phyloP scores from a whole-genome alignment of 305 asterid genomes.

The Lippia alba region DNA sequence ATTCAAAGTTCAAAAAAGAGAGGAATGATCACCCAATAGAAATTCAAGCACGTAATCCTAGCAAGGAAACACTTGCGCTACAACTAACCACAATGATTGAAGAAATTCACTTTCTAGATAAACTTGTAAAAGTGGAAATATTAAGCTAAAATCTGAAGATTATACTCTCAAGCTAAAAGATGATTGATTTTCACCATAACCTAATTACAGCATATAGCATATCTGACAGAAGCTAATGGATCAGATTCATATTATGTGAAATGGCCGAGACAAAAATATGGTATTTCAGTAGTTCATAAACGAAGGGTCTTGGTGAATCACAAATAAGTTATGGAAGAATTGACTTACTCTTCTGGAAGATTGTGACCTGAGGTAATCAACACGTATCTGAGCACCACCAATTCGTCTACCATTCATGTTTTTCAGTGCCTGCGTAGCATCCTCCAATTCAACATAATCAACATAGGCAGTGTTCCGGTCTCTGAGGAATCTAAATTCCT shows the following conservation, averaged over 20 bases:
- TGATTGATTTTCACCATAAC: background rate
- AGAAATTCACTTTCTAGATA: constrained; percentile 8
- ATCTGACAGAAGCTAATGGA: constrained; percentile 17
- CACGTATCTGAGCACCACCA: constrained; percentile 83
- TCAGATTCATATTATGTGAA: constrained; percentile 9
- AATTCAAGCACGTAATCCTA: constrained; percentile 7
- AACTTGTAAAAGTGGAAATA: constrained; percentile 9
- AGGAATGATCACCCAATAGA: constrained; percentile 13
- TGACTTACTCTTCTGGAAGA: constrained; percentile 84
- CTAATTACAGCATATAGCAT: constrained; percentile 5
- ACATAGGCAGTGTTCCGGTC: constrained; percentile 87
- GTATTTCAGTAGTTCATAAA: constrained; percentile 1
- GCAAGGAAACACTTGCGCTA: constrained; percentile 23
- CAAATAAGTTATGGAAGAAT: constrained; percentile 17
- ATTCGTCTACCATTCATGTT: constrained; percentile 76
- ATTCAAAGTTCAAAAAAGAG: constrained; percentile 26
- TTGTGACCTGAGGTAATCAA: constrained; percentile 91
- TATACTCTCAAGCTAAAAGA: background rate
- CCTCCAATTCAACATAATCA: constrained; percentile 77
- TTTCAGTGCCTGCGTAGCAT: constrained; percentile 82
- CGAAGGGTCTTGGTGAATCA: constrained; percentile 15
- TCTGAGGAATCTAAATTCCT: constrained; percentile 80
- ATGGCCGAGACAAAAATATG: constrained; percentile 7
- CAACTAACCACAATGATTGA: constrained; percentile 23
- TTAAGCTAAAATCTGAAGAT: constrained; percentile 3